Percentiles rank a stretch among this genome's conserved stretches.
Evolutionary conservation across 2,329 filamentous ascomycete genomes (phyloP).

Genomic region (Pseudopyrenochaeta lycopersici): DNA sequence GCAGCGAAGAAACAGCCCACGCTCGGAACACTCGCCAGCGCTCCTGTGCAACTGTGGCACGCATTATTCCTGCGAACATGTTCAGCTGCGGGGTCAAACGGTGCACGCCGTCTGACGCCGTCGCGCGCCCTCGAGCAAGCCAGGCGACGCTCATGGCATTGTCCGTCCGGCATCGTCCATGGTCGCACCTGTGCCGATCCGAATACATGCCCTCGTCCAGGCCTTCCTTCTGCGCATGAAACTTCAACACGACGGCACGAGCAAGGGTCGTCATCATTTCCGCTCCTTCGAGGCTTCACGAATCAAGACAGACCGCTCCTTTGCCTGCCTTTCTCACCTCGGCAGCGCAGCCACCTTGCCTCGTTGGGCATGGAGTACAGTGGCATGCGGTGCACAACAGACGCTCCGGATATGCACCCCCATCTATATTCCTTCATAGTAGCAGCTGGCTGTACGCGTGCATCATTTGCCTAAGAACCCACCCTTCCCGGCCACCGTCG

Average conservation of each 20-base stretch:
- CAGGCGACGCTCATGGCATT: too few relatives aligned
- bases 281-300: conserved; percentile 27
- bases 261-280: conserved; percentile 34
- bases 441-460: not conserved
- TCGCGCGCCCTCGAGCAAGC: not conserved
- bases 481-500: not conserved
- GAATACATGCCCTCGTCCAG: conserved; percentile 10
- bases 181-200: too few relatives aligned
- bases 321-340: conserved; percentile 10
- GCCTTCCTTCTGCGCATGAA: conserved; percentile 19
- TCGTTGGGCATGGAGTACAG: conserved; percentile 16
- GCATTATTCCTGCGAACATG: conserved; percentile 5
- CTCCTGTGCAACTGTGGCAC: conserved; percentile 12
- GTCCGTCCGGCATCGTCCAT: too few relatives aligned
- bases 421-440: conserved; percentile 5
- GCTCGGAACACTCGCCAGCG: conserved; percentile 17
- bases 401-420: conserved; percentile 13
- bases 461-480: conserved; percentile 7
- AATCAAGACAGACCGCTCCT: conserved; percentile 31
- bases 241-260: conserved; percentile 26
- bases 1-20: conserved; percentile 32
- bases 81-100: conserved; percentile 13
- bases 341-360: conserved; percentile 12
- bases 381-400: conserved; percentile 13
- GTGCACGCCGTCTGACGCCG: conserved; percentile 2